A percentile compares a stretch with the other conserved stretches of the same genome.
phyloP scores from a whole-genome alignment of 257 asterid genomes.

The Verbascum thapsus region DNA sequence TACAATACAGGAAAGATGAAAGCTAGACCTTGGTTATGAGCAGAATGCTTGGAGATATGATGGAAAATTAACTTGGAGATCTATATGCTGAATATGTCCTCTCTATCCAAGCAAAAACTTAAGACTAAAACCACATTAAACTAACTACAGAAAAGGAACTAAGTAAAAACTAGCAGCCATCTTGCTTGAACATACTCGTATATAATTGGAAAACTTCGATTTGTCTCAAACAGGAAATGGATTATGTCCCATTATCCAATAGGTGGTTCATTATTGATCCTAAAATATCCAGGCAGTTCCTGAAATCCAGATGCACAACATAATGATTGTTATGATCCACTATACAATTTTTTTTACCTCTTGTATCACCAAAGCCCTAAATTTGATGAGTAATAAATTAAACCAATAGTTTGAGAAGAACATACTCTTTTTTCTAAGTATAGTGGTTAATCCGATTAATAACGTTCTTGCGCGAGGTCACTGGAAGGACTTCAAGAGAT shows the following conservation, averaged over 20 bases:
- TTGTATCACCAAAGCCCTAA: neutral
- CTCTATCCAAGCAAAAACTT: neutral
- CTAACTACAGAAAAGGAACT: neutral
- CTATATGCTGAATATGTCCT: neutral
- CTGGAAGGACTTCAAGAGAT: too few species aligned
- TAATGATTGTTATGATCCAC: neutral
- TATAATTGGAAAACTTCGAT: too few species aligned
- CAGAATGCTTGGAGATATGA: neutral
- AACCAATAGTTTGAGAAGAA: neutral
- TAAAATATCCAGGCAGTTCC: neutral
- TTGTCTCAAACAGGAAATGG: neutral
- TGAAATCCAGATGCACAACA: neutral
- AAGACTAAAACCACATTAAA: constrained; percentile 7
- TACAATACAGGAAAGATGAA: constrained; percentile 16
- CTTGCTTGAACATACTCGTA: too few species aligned
- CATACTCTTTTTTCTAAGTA: neutral
- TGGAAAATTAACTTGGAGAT: constrained; percentile 5
- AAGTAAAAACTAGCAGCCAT: neutral
- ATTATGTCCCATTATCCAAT: neutral
- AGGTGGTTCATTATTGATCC: neutral
- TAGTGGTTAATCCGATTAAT: neutral
- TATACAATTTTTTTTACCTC: neutral
- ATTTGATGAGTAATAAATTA: constrained; percentile 7
- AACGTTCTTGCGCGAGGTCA: neutral
- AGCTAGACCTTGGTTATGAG: constrained; percentile 13